Evolutionary conservation across 306 rosid genomes (phyloP).

Genomic region (Trifolium dubium): DNA sequence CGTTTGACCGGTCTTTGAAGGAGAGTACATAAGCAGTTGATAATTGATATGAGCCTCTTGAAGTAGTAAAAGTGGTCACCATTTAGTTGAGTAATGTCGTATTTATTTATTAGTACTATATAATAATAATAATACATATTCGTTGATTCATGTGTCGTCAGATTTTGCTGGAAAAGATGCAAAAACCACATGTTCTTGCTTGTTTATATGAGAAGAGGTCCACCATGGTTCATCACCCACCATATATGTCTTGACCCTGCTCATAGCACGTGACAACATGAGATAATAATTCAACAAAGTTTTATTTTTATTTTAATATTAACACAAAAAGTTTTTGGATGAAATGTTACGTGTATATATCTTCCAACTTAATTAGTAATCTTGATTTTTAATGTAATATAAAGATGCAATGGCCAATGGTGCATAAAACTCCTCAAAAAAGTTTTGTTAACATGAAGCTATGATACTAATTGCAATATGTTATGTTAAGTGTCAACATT

Average conservation of each 20-base stretch:
- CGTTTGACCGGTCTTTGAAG: conserved; percentile 51
- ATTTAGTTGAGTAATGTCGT: conserved; percentile 33
- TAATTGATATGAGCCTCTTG: conserved; percentile 4
- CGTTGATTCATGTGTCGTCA: conserved; percentile 43
- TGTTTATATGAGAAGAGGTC: conserved; percentile 35
- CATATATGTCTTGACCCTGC: conserved; percentile 47
- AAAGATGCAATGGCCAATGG: not conserved
- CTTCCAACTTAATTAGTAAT: not conserved
- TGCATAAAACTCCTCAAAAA: not conserved
- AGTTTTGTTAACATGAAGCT: not conserved
- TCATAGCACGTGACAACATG: conserved; percentile 74
- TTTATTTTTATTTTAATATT: not conserved
- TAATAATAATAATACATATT: not conserved
- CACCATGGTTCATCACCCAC: conserved; percentile 50
- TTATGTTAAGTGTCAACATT: too few relatives aligned
- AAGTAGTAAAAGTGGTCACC: conserved; percentile 21
- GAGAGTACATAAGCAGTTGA: conserved; percentile 24
- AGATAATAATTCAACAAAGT: conserved; percentile 9
- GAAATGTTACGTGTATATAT: not conserved
- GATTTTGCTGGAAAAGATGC: conserved; percentile 30
- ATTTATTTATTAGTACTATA: not conserved
- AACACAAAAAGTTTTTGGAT: not conserved
- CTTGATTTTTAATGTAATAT: not conserved
- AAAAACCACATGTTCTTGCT: conserved; percentile 42
- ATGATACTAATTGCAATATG: too few relatives aligned